Percentiles rank a stretch among this genome's conserved stretches.
These are phyloP conservation scores for Zasmidium angulare DNA, from an alignment of 2,329 filamentous ascomycete species.

Conservation along the genomic window DNA sequence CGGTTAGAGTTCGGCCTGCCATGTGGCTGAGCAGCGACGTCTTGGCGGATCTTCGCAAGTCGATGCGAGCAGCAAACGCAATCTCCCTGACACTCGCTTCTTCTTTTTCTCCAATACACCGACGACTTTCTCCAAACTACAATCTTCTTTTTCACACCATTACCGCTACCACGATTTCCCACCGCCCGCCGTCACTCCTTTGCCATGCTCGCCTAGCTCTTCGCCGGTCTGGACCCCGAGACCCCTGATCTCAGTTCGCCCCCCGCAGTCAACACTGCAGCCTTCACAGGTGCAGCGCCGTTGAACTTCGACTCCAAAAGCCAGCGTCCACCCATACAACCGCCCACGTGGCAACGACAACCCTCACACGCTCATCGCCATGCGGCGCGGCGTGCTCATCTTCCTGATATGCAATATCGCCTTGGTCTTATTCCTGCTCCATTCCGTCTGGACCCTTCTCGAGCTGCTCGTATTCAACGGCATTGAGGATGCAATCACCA, in stretches of 20 bases:
- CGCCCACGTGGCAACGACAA: neutral
- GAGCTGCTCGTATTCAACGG: constrained; percentile 69
- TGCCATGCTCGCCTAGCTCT: neutral
- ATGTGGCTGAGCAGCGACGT: neutral
- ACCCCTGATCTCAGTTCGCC: neutral
- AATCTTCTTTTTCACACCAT: too few relatives aligned
- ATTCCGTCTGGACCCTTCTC: constrained; percentile 69
- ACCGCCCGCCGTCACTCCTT: neutral
- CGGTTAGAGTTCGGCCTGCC: neutral
- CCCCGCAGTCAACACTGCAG: neutral
- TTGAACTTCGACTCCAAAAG: neutral
- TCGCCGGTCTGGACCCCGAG: neutral
- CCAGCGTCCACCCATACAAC: neutral
- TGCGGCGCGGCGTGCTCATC: constrained; percentile 61
- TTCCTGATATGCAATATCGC: constrained; percentile 65
- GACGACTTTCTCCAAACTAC: neutral
- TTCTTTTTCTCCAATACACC: neutral
- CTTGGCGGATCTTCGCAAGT: too few relatives aligned
- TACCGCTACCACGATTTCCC: neutral
- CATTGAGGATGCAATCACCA: constrained; percentile 64
- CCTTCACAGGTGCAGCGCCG: neutral
- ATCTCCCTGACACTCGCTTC: neutral
- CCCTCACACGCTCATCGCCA: constrained; percentile 31
- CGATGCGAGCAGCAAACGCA: neutral
- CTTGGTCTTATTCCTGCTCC: constrained; percentile 63